Evolutionary conservation across 768 basidiomycete genomes (phyloP).

Genomic region (Collybia sp.): DNA sequence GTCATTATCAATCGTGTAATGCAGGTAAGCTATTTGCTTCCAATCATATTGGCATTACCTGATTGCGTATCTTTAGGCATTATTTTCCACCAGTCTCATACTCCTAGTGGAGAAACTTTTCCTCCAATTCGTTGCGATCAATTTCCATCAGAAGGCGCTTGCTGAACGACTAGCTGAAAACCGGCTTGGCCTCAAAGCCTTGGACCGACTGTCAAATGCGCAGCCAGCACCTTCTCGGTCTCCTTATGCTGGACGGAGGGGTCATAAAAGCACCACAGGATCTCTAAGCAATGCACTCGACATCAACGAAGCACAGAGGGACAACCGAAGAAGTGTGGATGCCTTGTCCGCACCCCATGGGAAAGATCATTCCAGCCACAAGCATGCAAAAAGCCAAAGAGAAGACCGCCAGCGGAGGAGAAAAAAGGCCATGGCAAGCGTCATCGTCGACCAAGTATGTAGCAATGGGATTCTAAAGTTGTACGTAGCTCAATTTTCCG

Average conservation of each 20-base stretch:
- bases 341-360: slow-evolving; percentile 11
- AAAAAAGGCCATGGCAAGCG: slow-evolving; percentile 50
- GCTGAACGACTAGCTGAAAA: slow-evolving; percentile 73
- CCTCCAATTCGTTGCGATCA: slow-evolving; percentile 74
- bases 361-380: slow-evolving; percentile 8
- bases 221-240: slow-evolving; percentile 38
- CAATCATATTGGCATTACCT: slow-evolving; percentile 1
- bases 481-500: not conserved
- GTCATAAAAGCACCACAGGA: slow-evolving; percentile 34
- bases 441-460: slow-evolving; percentile 65
- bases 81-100: slow-evolving; percentile 40
- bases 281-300: slow-evolving; percentile 33
- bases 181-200: slow-evolving; percentile 59
- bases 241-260: slow-evolving; percentile 36
- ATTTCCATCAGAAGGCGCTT: slow-evolving; percentile 73
- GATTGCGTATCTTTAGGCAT: slow-evolving; percentile 21
- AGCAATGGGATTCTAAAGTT: not conserved
- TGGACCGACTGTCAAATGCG: slow-evolving; percentile 69
- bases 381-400: slow-evolving; percentile 15
- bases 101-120: slow-evolving; percentile 48
- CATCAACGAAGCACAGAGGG: slow-evolving; percentile 14
- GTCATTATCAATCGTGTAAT: slow-evolving; percentile 61
- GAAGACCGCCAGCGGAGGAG: slow-evolving; percentile 34
- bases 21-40: slow-evolving; percentile 39
- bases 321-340: slow-evolving; percentile 9